Conservation (phyloP, 208 protist genomes). For the Leishmania mexicana region DNA sequence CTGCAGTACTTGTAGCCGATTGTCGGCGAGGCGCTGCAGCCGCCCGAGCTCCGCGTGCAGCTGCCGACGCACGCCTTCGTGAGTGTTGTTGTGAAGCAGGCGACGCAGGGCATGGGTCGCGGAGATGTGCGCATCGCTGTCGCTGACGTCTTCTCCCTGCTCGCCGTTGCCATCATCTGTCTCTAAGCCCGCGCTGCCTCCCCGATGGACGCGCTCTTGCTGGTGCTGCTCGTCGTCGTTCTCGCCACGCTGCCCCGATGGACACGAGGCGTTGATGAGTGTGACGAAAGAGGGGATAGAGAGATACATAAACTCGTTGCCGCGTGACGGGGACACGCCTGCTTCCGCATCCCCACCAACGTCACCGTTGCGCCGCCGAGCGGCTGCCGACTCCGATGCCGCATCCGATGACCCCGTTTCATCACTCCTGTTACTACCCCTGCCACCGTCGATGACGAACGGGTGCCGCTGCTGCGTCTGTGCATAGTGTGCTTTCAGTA, state of each 20-base stretch:
- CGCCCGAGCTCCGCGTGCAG: constrained; percentile 50
- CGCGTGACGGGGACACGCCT: neutral
- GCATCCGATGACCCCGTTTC: neutral
- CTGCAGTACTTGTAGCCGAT: constrained; percentile 51
- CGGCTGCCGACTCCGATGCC: neutral
- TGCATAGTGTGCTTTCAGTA: constrained; percentile 20
- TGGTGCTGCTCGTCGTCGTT: constrained; percentile 2
- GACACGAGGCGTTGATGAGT: neutral
- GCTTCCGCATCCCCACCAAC: neutral
- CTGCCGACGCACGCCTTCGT: constrained; percentile 49
- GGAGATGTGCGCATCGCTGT: neutral
- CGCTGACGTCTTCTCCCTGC: neutral
- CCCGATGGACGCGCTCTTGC: neutral
- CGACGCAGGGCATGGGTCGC: constrained; percentile 11
- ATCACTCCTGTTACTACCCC: neutral
- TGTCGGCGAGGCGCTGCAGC: constrained; percentile 45
- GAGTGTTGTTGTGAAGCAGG: constrained; percentile 38
- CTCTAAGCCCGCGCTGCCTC: neutral
- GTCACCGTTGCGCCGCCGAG: too few species aligned
- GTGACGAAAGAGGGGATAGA: constrained; percentile 5
- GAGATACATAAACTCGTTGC: constrained; percentile 3
- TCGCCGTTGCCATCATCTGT: neutral
- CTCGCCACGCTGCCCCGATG: neutral
- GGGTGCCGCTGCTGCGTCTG: constrained; percentile 13
- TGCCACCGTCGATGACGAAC: neutral